These are phyloP conservation scores for Prunus salicina DNA, from an alignment of 306 rosid species.

Conservation along the genomic window DNA sequence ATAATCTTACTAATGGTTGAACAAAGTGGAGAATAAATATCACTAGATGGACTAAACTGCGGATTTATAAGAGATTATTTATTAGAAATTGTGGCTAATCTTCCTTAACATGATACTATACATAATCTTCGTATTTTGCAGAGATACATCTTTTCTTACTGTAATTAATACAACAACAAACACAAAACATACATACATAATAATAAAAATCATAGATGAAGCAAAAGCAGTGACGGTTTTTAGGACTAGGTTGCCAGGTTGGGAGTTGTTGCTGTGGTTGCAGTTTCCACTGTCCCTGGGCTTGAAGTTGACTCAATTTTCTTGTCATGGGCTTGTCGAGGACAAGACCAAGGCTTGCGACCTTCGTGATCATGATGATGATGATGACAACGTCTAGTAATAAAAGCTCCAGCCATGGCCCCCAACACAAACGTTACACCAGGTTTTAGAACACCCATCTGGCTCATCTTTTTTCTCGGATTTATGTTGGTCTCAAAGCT, in stretches of 20 bases:
- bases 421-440: conserved; percentile 36
- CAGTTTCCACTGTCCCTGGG: background rate
- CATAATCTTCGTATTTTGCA: too few relatives aligned
- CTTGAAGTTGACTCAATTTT: conserved; percentile 1
- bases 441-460: conserved; percentile 14
- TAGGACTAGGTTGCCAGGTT: background rate
- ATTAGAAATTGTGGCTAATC: too few relatives aligned
- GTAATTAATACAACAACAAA: background rate
- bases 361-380: conserved; percentile 6
- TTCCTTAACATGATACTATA: too few relatives aligned
- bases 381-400: conserved; percentile 19
- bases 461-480: background rate
- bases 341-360: conserved; percentile 21
- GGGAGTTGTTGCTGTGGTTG: background rate
- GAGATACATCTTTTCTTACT: too few relatives aligned
- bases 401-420: conserved; percentile 36
- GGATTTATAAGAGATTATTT: too few relatives aligned
- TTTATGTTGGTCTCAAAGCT: background rate
- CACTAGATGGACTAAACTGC: too few relatives aligned
- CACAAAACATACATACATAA: background rate
- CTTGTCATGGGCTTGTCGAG: conserved; percentile 9
- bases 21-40: too few relatives aligned
- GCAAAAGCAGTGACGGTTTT: background rate
- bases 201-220: background rate
- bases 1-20: too few relatives aligned